Evolutionary conservation across 805 yeast species (phyloP), one percentile per base, ranked within the genome.

Genomic region (Myxozyma udenii): DNA sequence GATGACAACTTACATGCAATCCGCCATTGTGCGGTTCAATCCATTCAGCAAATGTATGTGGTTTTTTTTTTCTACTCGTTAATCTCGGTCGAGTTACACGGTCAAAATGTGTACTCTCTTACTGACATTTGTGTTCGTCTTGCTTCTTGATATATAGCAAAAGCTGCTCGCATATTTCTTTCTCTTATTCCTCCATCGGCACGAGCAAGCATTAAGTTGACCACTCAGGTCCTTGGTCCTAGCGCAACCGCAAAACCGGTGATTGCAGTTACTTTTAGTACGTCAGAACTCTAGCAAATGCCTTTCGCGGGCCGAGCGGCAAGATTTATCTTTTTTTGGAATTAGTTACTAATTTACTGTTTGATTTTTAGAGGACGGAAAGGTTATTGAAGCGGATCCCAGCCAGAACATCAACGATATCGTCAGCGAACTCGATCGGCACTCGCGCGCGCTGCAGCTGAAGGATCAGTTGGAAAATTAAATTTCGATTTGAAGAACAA

Each of bases 1-100:
- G 98, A 85, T 90, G 64, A 91, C 97, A 36, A 88, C 87, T 70
- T 90, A 85, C 71, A 87, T 91, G 72, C 75, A 89, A 32, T 80
- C 81, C 58, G 87, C 88, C 6, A 74, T 74, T 40, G 86, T 91
- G 39, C 81, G 76, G 64, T 87, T 90, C 75, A 81, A 86, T 67
- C 96, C 96, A 1, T 79, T 81, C 1, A 69, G 75, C 25, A 85
- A 85, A 60, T 78, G 81, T 78, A 68, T 51, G 80, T 28, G 11
- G 16, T 9, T 22, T 9, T 14, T 9, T 4, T 22, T 18, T 35
- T 9, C 5, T 4, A 37, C 24, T 22, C 41, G 16, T n/a, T n/a
- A n/a, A n/a, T n/a, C n/a, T n/a, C n/a, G n/a, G n/a, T n/a, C n/a
- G n/a, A n/a, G n/a, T n/a, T n/a, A n/a, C n/a, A n/a, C n/a, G n/a